These are phyloP conservation scores for Vickermania spadyakhi DNA, from an alignment of 208 protist species.

Conservation along the genomic window DNA sequence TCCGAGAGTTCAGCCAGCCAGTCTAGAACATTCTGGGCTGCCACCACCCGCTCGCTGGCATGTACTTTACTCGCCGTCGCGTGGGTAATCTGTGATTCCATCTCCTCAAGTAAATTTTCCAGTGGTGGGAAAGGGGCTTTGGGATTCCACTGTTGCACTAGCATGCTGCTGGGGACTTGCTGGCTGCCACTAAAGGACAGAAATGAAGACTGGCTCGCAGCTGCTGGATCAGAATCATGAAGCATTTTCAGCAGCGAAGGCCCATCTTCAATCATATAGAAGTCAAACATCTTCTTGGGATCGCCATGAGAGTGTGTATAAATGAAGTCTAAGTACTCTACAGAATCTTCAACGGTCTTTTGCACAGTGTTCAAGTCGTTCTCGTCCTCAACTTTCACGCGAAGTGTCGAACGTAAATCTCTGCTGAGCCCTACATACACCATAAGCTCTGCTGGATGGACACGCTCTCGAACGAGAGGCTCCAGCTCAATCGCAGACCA, in stretches of 20 bases:
- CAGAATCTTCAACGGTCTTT: constrained; percentile 32
- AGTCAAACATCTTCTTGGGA: constrained; percentile 41
- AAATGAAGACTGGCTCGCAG: background rate
- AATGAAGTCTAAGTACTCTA: constrained; percentile 83
- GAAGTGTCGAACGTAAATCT: constrained; percentile 50
- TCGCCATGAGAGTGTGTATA: constrained; percentile 27
- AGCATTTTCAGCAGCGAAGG: constrained; percentile 42
- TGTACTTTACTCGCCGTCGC: constrained; percentile 9
- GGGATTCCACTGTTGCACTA: background rate
- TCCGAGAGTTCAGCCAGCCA: constrained; percentile 34
- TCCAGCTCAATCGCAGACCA: constrained; percentile 58
- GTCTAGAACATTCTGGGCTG: constrained; percentile 35
- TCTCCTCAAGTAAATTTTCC: constrained; percentile 1
- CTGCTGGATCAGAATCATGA: constrained; percentile 7
- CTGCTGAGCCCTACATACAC: constrained; percentile 54
- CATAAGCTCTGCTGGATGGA: constrained; percentile 52
- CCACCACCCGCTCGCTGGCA: constrained; percentile 27
- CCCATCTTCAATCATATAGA: constrained; percentile 83
- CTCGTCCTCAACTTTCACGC: constrained; percentile 84
- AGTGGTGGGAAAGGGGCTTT: background rate
- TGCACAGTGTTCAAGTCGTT: constrained; percentile 77
- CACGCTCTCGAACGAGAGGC: constrained; percentile 27
- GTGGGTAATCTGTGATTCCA: constrained; percentile 2
- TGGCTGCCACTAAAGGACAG: background rate
- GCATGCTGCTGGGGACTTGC: background rate